Conservation (phyloP, 1,139 yeast genomes). For the Diutina mesorugosa region DNA sequence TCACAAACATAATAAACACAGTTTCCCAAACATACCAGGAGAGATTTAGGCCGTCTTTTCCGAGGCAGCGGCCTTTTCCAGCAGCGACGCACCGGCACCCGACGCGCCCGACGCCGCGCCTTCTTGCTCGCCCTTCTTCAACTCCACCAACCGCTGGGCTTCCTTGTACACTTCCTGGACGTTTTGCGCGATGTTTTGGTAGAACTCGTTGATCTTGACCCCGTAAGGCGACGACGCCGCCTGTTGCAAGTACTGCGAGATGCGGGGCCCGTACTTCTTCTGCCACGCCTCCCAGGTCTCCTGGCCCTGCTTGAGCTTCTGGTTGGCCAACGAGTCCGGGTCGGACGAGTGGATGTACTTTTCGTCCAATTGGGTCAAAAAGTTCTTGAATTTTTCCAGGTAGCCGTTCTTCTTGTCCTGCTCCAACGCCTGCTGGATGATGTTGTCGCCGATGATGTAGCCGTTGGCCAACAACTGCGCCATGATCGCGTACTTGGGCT, state of each 20-base stretch:
- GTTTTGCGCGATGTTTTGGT: slow-evolving; percentile 40
- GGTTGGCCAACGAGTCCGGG: slow-evolving; percentile 16
- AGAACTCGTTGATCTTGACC: slow-evolving; percentile 36
- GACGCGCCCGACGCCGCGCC: not conserved
- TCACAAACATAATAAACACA: not conserved
- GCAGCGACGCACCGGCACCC: not conserved
- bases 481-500: slow-evolving; percentile 64
- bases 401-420: slow-evolving; percentile 57
- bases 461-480: slow-evolving; percentile 71
- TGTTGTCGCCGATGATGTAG: slow-evolving; percentile 49
- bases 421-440: slow-evolving; percentile 45
- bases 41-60: not conserved
- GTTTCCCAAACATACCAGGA: too few species aligned
- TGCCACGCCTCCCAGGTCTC: slow-evolving; percentile 6
- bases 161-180: slow-evolving; percentile 57
- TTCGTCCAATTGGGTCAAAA: slow-evolving; percentile 40
- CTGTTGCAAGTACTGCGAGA: slow-evolving; percentile 36
- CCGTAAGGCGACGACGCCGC: slow-evolving; percentile 35
- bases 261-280: slow-evolving; percentile 12
- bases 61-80: not conserved
- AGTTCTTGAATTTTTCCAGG: slow-evolving; percentile 41
- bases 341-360: slow-evolving; percentile 48
- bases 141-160: slow-evolving; percentile 55
- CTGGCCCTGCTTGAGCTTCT: slow-evolving; percentile 6
- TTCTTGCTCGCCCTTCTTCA: slow-evolving; percentile 22